A percentile compares a stretch with the other conserved stretches of the same genome.
Conservation (phyloP, 2,329 filamentous ascomycete species). For the Cladosporium sp. region DNA sequence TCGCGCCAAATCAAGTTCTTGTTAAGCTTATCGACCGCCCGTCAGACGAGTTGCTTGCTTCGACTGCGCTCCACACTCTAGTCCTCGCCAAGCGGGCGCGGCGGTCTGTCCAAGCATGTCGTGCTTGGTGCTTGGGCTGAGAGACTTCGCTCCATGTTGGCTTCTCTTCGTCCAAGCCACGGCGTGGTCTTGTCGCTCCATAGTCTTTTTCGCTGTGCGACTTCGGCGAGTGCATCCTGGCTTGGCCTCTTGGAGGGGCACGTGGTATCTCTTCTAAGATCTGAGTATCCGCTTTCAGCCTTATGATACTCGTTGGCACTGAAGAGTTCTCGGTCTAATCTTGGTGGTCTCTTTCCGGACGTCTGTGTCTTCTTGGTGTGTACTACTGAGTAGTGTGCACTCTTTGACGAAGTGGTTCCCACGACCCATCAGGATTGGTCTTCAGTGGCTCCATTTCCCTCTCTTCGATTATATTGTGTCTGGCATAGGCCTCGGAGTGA, state of each 20-base stretch:
- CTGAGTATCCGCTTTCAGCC: background rate
- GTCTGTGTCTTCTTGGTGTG: no score
- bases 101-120: conserved; percentile 5
- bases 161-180: conserved; percentile 2
- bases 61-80: conserved; percentile 4
- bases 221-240: conserved; percentile 1
- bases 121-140: conserved; percentile 12
- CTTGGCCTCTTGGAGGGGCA: conserved; percentile 4
- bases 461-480: no score
- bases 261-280: background rate
- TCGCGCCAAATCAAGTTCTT: conserved; percentile 10
- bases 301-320: background rate
- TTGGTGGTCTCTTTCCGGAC: no score
- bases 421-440: no score
- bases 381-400: no score
- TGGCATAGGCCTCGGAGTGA: no score
- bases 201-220: conserved; percentile 1
- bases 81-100: conserved; percentile 9
- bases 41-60: conserved; percentile 12
- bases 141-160: conserved; percentile 8
- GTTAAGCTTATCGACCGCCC: conserved; percentile 14
- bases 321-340: background rate
- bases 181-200: background rate
- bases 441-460: no score
- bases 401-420: no score